Percentiles rank a stretch among this genome's conserved stretches.
These are phyloP conservation scores for Excoecaria cochinchinensis DNA, from an alignment of 345 rosid species.

Conservation along the genomic window DNA sequence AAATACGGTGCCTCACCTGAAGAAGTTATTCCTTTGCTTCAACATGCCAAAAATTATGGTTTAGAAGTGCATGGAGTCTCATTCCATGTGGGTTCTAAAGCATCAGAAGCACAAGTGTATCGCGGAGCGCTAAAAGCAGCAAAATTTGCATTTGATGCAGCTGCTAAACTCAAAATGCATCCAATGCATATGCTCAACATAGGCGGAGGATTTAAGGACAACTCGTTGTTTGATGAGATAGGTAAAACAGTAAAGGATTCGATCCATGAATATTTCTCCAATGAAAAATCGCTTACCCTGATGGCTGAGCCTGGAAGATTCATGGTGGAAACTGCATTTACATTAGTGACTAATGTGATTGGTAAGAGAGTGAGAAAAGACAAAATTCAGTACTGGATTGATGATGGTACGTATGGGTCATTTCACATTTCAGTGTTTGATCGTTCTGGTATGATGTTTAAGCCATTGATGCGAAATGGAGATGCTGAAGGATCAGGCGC, in stretches of 20 bases:
- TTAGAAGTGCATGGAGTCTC: conserved; percentile 27
- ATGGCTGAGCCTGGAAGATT: conserved; percentile 37
- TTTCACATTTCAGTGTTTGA: conserved; percentile 18
- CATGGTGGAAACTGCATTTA: conserved; percentile 30
- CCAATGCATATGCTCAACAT: conserved; percentile 26
- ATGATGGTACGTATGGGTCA: conserved; percentile 38
- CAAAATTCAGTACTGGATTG: conserved; percentile 36
- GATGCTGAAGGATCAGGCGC: background rate
- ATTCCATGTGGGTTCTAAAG: conserved; percentile 35
- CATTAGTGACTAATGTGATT: conserved; percentile 30
- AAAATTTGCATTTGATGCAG: conserved; percentile 24
- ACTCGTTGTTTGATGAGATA: conserved; percentile 23
- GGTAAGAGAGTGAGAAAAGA: conserved; percentile 35
- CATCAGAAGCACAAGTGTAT: conserved; percentile 14
- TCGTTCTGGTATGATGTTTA: conserved; percentile 22
- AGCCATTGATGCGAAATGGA: conserved; percentile 10
- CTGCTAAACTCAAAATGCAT: conserved; percentile 27
- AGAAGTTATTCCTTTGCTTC: conserved; percentile 28
- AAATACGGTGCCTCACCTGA: conserved; percentile 27
- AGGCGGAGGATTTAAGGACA: conserved; percentile 36
- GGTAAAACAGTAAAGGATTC: conserved; percentile 24
- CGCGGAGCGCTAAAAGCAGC: conserved; percentile 28
- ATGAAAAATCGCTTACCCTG: conserved; percentile 9
- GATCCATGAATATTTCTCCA: conserved; percentile 20
- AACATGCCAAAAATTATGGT: conserved; percentile 15